phyloP scores from a whole-genome alignment of 306 rosid species.

The Vigna hirtella region DNA sequence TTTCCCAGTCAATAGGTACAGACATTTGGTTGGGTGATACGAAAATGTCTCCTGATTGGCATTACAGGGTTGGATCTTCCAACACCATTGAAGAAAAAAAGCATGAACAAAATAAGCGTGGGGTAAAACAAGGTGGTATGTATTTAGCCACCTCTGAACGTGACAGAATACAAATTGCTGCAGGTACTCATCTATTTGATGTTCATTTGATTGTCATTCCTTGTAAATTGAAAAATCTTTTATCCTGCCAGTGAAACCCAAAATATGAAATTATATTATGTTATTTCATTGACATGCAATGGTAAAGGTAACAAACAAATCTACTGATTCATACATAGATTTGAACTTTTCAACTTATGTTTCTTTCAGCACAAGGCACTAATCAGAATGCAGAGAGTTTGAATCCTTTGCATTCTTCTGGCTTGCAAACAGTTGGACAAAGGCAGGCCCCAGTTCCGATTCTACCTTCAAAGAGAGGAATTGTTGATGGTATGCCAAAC shows the following conservation, averaged over 20 bases:
- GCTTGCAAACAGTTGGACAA: conserved; percentile 52
- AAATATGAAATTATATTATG: conserved; percentile 43
- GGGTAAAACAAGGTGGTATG: conserved; percentile 50
- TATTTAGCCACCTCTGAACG: conserved; percentile 55
- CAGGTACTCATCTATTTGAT: conserved; percentile 58
- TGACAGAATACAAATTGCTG: conserved; percentile 52
- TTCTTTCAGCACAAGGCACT: conserved; percentile 53
- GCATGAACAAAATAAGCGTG: conserved; percentile 51
- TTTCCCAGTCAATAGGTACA: conserved; percentile 57
- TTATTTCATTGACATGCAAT: conserved; percentile 39
- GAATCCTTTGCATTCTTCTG: conserved; percentile 55
- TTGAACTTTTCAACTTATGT: conserved; percentile 51
- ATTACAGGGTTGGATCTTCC: conserved; percentile 62
- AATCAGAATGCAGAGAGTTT: conserved; percentile 54
- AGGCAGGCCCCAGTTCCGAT: conserved; percentile 55
- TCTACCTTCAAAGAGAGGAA: conserved; percentile 59
- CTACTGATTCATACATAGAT: conserved; percentile 44
- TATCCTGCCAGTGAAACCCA: conserved; percentile 39
- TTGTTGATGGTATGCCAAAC: conserved; percentile 54
- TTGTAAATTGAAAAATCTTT: conserved; percentile 51
- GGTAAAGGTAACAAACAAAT: conserved; percentile 22
- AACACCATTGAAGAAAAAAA: conserved; percentile 62
- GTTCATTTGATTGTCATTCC: conserved; percentile 48
- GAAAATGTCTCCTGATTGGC: conserved; percentile 96
- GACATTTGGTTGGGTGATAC: conserved; percentile 83